phyloP scores from a whole-genome alignment of 2,329 filamentous ascomycete genomes.

The Emmonsiellopsis sp. region DNA sequence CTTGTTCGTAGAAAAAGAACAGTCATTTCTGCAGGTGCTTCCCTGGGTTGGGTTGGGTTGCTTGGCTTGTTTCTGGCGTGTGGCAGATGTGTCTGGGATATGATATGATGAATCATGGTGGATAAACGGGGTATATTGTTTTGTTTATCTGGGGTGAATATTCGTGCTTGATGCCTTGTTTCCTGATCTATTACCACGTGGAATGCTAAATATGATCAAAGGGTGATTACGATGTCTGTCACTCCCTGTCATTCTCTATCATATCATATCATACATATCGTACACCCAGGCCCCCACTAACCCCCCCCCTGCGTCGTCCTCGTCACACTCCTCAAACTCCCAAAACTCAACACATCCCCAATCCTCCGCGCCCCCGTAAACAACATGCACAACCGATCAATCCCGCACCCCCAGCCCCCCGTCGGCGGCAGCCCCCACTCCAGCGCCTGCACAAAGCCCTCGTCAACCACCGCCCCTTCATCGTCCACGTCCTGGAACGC shows the following conservation, averaged over 20 bases:
- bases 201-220: neutral
- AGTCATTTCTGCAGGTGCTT: neutral
- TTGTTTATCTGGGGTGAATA: too few relatives aligned
- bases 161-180: neutral
- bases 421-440: slow-evolving; percentile 91
- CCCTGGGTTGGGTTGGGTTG: neutral
- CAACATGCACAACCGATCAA: slow-evolving; percentile 87
- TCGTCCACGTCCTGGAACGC: slow-evolving; percentile 38
- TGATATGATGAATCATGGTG: too few relatives aligned
- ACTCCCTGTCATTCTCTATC: neutral
- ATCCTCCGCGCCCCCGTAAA: slow-evolving; percentile 72
- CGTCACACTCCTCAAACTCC: slow-evolving; percentile 56
- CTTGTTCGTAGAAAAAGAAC: neutral
- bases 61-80: neutral
- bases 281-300: too few relatives aligned
- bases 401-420: slow-evolving; percentile 89
- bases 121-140: too few relatives aligned
- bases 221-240: neutral
- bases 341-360: slow-evolving; percentile 79
- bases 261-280: neutral
- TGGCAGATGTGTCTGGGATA: too few relatives aligned
- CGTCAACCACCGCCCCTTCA: slow-evolving; percentile 50
- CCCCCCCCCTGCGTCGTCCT: slow-evolving; percentile 6
- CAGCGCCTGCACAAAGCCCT: slow-evolving; percentile 73
- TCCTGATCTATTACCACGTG: neutral